Conservation (phyloP, 495 filamentous ascomycete species). For the Saxispiralis lemnorum region DNA sequence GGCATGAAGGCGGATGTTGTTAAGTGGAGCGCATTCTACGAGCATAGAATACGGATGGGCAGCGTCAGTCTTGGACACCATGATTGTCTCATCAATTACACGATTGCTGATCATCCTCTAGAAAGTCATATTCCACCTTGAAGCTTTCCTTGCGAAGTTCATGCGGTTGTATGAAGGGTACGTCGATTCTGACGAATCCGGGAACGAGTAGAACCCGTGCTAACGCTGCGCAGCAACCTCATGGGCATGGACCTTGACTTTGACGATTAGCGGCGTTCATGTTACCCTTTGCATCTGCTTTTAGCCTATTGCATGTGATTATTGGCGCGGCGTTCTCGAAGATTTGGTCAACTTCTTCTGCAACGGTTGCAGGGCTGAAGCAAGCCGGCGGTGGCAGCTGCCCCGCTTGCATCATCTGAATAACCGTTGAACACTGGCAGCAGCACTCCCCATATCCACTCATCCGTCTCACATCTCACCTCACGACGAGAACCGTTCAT, state of each 20-base stretch:
- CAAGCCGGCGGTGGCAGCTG: neutral
- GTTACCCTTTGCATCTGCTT: neutral
- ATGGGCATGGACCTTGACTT: slow-evolving; percentile 70
- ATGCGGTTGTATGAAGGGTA: slow-evolving; percentile 84
- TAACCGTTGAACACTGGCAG: neutral
- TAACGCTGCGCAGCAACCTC: slow-evolving; percentile 39
- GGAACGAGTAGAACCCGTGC: neutral
- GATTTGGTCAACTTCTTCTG: neutral
- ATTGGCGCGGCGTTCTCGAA: slow-evolving; percentile 12
- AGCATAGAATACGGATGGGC: slow-evolving; percentile 78
- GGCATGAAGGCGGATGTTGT: slow-evolving; percentile 79
- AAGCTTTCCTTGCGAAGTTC: slow-evolving; percentile 95
- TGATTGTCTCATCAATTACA: neutral
- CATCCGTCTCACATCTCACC: neutral
- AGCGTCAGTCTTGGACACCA: slow-evolving; percentile 31
- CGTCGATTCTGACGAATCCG: slow-evolving; percentile 5
- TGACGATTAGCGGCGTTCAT: slow-evolving; percentile 5
- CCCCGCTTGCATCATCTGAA: slow-evolving; percentile 11
- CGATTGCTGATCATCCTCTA: slow-evolving; percentile 14
- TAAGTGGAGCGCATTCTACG: slow-evolving; percentile 90
- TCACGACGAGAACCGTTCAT: no score
- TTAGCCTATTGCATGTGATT: no score
- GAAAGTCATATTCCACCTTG: slow-evolving; percentile 95
- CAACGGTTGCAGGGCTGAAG: slow-evolving; percentile 5
- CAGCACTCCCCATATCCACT: neutral